Evolutionary conservation across 2,329 filamentous ascomycete genomes (phyloP), one percentile per base, ranked within the genome.

Genomic region (Neopestalotiopsis rosae): DNA sequence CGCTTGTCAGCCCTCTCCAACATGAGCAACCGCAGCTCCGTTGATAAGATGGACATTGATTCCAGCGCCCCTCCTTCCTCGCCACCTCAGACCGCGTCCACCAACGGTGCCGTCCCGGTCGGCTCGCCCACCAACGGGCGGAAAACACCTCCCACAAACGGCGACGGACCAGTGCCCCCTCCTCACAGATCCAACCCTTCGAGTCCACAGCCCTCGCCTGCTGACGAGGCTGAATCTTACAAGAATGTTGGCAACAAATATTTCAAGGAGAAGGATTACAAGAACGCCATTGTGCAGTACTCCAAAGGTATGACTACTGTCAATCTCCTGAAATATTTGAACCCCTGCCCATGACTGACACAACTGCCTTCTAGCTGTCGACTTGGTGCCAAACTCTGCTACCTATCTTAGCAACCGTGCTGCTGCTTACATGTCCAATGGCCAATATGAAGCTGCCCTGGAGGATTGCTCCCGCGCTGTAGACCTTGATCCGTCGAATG

Each of bases 401-500:
- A 97, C 94, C 61, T 98, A 97, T 81, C 88, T 97, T 73, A 95
- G 94, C 80, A 99, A 99, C 86, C 92, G 96, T 76, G 95, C 96
- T 52, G 96, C 96, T 38, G 96, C 96, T 45, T 94, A 93, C 84
- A 97, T 99, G 87, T 94, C 94, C 66, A 93, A 94, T 69, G 91
- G 91, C 74, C 90, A 92, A 76, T 98, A 92, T 79, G 83, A 88
- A 68, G 87, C 92, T 71, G 96, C 96, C 17, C 84, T 98, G 69
- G 94, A 96, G 68, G 96, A 99, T 81, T 96, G 94, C 82, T 91
- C 90, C 76, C 89, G 87, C 67, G 94, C 96, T 6, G 90, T 93
- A 73, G 92, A 95, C 72, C 84, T 97, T 58, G 95, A 98, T 72
- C 92, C 95, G 0, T 86, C 90, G 74, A 98, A 97, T 78, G 81